Evolutionary conservation across 805 yeast genomes (phyloP), one percentile per base, ranked within the genome.

Genomic region (Zygosaccharomyces gambellarensis): DNA sequence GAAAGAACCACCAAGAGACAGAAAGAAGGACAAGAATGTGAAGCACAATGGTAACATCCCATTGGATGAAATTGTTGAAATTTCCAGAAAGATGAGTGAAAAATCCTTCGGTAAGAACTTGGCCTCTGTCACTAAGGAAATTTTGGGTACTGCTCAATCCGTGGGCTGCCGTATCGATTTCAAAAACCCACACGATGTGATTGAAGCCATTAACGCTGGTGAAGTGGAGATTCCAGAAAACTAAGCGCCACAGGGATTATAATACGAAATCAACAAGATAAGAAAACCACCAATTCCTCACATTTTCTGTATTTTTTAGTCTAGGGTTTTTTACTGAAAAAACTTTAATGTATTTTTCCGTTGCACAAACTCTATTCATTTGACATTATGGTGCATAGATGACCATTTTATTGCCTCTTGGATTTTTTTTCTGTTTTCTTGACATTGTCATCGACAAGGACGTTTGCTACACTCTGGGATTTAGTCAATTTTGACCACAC

Each of bases 1-100:
- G 74, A 94, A 94, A 84, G 99, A 94, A 83, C 90, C 99, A 67
- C 97, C 97, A 74, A 92, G 99, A 87, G 99, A 94, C 85, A 86
- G 97, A 83, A 94, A 94, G 95, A 94, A 94, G 95, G 98, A 94
- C 75, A 94, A 94, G 94, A 92, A 94, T 82, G 87, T 94, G 77
- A 90, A 90, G 84, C 99, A 94, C 88, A 84, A 83, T 75, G 99
- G 99, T 82, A 94, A 92, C 92, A 83, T 94, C 71, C 89, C 96
- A 70, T 82, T 94, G 70, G 95, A 90, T 71, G 97, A 92, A 79
- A 87, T 94, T 78, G 81, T 81, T 76, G 96, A 90, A 75, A 87
- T 94, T 72, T 98, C 99, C 70, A 90, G 97, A 80, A 85, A 85
- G 73, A 92, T 94, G 98, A 85, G 81, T 76, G 89, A 86, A 75